Evolutionary conservation across 2,329 filamentous ascomycete species (phyloP).

Genomic region (Ophiostoma fasciatum): DNA sequence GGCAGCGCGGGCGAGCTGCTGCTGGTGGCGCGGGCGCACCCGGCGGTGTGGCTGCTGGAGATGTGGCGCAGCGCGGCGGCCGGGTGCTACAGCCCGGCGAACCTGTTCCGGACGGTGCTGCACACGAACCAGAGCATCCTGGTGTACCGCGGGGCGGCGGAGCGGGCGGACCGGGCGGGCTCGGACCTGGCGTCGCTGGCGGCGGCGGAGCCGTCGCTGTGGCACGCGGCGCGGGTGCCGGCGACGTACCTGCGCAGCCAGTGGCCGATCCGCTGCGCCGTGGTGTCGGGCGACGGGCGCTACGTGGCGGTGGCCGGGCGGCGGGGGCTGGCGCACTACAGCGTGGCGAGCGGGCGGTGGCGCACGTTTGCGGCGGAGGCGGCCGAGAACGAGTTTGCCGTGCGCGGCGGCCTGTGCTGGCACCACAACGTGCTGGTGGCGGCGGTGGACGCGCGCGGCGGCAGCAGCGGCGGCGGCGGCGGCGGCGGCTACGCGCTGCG

Average conservation of each 20-base stretch:
- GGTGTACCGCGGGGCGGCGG: conserved; percentile 84
- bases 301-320: conserved; percentile 95
- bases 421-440: conserved; percentile 90
- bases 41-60: conserved; percentile 74
- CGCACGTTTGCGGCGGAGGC: conserved; percentile 76
- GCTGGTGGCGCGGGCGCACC: conserved; percentile 53
- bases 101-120: conserved; percentile 75
- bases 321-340: conserved; percentile 87
- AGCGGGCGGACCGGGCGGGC: no score
- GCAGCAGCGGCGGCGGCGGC: conserved; percentile 61
- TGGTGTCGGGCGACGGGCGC: conserved; percentile 80
- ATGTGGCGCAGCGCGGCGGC: conserved; percentile 90
- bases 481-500: conserved; percentile 69
- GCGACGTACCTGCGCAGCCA: conserved; percentile 74
- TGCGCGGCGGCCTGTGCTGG: conserved; percentile 97
- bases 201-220: conserved; percentile 82
- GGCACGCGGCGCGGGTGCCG: conserved; percentile 84
- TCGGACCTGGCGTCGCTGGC: conserved; percentile 85
- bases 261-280: conserved; percentile 80
- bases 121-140: conserved; percentile 81
- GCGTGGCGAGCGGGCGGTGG: conserved; percentile 85
- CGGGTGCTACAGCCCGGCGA: conserved; percentile 81
- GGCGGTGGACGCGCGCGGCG: conserved; percentile 71
- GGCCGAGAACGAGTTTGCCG: conserved; percentile 79
- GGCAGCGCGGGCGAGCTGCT: conserved; percentile 78